Percentiles rank a stretch among this genome's conserved stretches.
phyloP scores from a whole-genome alignment of 176 grass and related monocot genomes.

The Sorghum bicolor region DNA sequence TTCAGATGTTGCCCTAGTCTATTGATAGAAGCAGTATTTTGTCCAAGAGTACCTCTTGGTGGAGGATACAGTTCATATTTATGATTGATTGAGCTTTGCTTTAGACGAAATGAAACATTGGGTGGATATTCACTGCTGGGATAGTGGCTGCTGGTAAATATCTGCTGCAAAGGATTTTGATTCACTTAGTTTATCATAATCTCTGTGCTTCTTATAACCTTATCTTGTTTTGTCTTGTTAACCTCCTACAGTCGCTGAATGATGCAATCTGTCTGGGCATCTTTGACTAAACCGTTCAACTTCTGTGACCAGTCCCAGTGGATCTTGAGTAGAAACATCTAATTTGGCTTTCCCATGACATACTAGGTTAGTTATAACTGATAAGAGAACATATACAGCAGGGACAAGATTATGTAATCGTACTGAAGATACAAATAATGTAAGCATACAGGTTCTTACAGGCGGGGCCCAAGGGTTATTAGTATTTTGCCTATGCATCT shows the following conservation, averaged over 20 bases:
- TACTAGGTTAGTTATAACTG: background rate
- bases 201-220: background rate
- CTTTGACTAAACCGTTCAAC: slow-evolving; percentile 1
- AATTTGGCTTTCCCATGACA: background rate
- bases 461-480: background rate
- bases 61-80: slow-evolving; percentile 79
- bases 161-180: background rate
- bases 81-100: slow-evolving; percentile 34
- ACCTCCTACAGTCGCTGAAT: slow-evolving; percentile 18
- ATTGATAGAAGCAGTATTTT: slow-evolving; percentile 57
- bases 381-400: background rate
- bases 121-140: background rate
- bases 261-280: background rate
- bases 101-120: background rate
- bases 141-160: slow-evolving; percentile 11
- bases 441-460: background rate
- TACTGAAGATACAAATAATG: background rate
- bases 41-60: slow-evolving; percentile 82
- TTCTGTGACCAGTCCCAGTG: background rate
- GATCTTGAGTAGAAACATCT: slow-evolving; percentile 2
- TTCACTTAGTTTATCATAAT: background rate
- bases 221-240: background rate
- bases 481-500: background rate
- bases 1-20: slow-evolving; percentile 72
- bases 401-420: background rate